phyloP scores from a whole-genome alignment of 108 stramenopile species.

The Tribonema minus region DNA sequence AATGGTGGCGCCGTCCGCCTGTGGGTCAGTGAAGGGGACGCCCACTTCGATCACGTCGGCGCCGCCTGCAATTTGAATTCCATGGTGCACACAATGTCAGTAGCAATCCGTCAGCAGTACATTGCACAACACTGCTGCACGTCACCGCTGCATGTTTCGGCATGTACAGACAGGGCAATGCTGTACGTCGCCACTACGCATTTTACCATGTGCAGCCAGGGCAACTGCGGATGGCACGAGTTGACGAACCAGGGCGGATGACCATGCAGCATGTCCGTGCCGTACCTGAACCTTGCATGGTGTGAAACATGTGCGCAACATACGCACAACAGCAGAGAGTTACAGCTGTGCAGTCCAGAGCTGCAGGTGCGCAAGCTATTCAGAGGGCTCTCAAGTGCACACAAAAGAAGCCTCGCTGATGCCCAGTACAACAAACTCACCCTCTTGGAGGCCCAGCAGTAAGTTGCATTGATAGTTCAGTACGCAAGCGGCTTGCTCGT shows the following conservation, averaged over 20 bases:
- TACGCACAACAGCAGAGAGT: not conserved
- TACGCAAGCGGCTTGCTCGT: too few relatives aligned
- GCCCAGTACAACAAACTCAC: not conserved
- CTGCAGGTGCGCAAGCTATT: not conserved
- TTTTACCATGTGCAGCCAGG: not conserved
- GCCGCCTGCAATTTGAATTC: slow-evolving; percentile 66
- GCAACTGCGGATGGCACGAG: not conserved
- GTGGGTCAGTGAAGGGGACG: slow-evolving; percentile 97
- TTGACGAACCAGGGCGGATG: not conserved
- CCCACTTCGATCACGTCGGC: slow-evolving; percentile 93
- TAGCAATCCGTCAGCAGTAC: not conserved
- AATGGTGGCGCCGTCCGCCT: slow-evolving; percentile 96
- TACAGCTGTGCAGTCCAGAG: not conserved
- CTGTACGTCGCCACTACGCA: not conserved
- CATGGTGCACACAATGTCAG: not conserved
- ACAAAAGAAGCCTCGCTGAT: not conserved
- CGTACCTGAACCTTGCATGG: not conserved
- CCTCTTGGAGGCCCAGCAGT: slow-evolving; percentile 62
- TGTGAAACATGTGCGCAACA: not conserved
- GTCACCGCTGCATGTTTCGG: not conserved
- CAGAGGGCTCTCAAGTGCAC: not conserved
- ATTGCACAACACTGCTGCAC: not conserved
- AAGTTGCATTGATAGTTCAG: too few relatives aligned
- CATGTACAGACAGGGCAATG: not conserved
- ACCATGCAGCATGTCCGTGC: not conserved